Evolutionary conservation across 1,139 yeast genomes (phyloP), one percentile per base, ranked within the genome.

Genomic region (Suhomyces kunorum): DNA sequence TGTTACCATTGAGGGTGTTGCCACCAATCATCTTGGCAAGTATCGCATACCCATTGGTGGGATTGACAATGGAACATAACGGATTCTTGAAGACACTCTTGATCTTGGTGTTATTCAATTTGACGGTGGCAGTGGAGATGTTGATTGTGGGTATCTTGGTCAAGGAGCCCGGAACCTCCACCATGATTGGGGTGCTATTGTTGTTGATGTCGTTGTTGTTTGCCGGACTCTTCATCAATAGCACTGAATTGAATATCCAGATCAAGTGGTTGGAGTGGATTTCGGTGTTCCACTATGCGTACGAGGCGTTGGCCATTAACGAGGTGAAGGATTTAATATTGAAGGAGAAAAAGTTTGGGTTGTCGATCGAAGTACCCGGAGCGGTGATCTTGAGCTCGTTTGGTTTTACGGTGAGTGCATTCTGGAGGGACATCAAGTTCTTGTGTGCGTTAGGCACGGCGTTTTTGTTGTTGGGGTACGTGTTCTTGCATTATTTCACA

Each of bases 341-440:
- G 53, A 81, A 80, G 48, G 98, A 92, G 58, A 83, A 82, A 59
- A 92, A 92, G 63, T 92, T 83, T 56, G 98, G 98, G 0, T 74
- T 92, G 31, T 86, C 92, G 37, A 92, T 92, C 50, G 96, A 89
- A 62, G 95, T 92, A n/a, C 98, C 98, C 0, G 98, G 98, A 5
- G 98, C 98, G 1, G 94, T 95, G 1, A 92, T 92, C 45, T 74
- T 92, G 50, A 86, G 95, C 51, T 89, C 98, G 0, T 92, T 92
- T 69, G 98, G 98, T 0, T 92, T 92, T 62, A 78, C 87, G 48
- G 90, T 87, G 14, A 79, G 81, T 28, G 94, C 92, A 2, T 76
- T 87, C 46, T 66, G 80, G 66, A 67, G 70, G 30, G 98, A 92
- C 59, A 72, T 84, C 16, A 51, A 68, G 6, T 76, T 72, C 28